Percentiles rank a stretch among this genome's conserved stretches.
These are phyloP conservation scores for Vitis rupestris DNA, from an alignment of 164 flowering plant genomes.

Conservation along the genomic window DNA sequence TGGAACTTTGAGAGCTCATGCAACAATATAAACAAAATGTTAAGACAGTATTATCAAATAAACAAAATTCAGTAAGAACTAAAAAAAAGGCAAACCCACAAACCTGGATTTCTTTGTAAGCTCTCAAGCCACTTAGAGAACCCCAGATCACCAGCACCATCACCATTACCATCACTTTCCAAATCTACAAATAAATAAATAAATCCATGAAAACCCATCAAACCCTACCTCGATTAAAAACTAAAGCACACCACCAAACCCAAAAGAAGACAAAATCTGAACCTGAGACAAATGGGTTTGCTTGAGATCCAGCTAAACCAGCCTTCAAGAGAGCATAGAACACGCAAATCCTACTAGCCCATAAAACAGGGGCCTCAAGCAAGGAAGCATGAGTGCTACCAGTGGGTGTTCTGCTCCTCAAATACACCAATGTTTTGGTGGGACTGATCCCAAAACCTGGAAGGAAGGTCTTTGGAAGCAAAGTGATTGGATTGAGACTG, in stretches of 20 bases:
- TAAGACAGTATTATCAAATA: no score
- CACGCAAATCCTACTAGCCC: constrained; percentile 83
- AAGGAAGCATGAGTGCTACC: constrained; percentile 43
- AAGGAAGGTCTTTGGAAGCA: constrained; percentile 32
- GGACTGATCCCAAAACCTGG: constrained; percentile 23
- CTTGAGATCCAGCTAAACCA: constrained; percentile 84
- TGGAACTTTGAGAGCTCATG: no score
- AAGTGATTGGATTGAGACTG: constrained; percentile 1
- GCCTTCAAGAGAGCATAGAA: constrained; percentile 83
- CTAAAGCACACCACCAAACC: background rate
- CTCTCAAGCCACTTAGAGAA: constrained; percentile 74
- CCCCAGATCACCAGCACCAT: constrained; percentile 55
- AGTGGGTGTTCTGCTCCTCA: constrained; percentile 1
- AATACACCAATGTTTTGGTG: constrained; percentile 10
- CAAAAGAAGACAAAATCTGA: background rate
- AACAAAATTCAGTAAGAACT: background rate
- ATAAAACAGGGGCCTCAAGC: constrained; percentile 73
- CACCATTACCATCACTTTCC: constrained; percentile 29
- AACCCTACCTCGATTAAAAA: background rate
- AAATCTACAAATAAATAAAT: constrained; percentile 33
- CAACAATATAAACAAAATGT: background rate
- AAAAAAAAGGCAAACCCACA: constrained; percentile 13
- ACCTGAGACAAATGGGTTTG: constrained; percentile 77
- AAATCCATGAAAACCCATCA: background rate
- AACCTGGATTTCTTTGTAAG: constrained; percentile 76